Evolutionary conservation across 495 filamentous ascomycete genomes (phyloP).

Genomic region (Cudoniella acicularis): DNA sequence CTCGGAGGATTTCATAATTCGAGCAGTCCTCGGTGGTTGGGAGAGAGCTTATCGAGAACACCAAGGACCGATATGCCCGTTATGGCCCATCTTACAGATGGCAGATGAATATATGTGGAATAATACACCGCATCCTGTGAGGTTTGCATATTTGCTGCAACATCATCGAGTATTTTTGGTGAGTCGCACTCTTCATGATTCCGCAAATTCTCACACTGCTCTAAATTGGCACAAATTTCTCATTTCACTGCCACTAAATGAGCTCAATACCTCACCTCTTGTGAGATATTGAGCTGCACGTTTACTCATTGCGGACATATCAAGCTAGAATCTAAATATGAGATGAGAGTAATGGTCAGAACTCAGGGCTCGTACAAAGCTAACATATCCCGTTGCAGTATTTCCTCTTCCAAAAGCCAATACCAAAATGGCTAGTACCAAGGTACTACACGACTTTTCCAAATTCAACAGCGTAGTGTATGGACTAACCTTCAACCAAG

Average conservation of each 20-base stretch:
- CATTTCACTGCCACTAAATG: too few species aligned
- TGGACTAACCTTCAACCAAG: too few species aligned
- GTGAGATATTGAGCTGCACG: too few species aligned
- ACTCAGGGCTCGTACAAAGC: neutral
- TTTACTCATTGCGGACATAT: too few species aligned
- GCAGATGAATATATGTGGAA: neutral
- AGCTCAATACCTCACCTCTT: too few species aligned
- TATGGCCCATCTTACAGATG: neutral
- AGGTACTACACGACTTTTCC: too few species aligned
- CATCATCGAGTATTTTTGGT: neutral
- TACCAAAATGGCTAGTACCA: neutral
- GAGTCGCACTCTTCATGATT: too few species aligned
- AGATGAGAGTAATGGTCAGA: too few species aligned
- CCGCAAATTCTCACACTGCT: too few species aligned
- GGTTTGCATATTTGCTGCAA: neutral
- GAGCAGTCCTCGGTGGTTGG: neutral
- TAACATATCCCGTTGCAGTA: neutral
- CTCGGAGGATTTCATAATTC: neutral
- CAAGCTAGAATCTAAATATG: too few species aligned
- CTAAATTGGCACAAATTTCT: too few species aligned
- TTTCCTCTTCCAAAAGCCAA: neutral
- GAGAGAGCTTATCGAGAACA: neutral
- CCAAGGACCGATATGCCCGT: neutral
- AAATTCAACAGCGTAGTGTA: too few species aligned
- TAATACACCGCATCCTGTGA: neutral